A percentile compares a stretch with the other conserved stretches of the same genome.
Evolutionary conservation across 257 asterid genomes (phyloP).

Genomic region (Primulina huaijiensis): DNA sequence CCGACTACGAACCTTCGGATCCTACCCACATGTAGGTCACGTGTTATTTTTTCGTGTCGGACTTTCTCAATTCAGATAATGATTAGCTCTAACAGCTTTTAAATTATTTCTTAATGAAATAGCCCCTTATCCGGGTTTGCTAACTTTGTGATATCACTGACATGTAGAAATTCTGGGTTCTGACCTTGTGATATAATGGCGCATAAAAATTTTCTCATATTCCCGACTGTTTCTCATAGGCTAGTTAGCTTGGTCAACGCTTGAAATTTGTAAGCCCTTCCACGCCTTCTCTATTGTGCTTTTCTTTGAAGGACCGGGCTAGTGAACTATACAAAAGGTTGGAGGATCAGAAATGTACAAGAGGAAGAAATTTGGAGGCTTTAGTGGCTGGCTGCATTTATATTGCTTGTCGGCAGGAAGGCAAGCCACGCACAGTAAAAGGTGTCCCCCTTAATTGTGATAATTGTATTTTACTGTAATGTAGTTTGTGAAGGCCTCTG

Average conservation of each 20-base stretch:
- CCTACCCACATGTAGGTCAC: background rate
- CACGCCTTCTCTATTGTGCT: background rate
- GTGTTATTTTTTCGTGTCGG: background rate
- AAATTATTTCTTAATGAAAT: too few species aligned
- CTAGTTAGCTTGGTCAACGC: background rate
- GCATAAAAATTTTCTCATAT: background rate
- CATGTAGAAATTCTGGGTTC: too few species aligned
- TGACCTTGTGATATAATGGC: background rate
- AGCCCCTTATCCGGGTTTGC: background rate
- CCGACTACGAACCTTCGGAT: background rate
- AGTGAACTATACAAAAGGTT: slow-evolving; percentile 55
- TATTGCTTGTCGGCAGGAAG: slow-evolving; percentile 66
- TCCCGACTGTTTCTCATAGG: background rate
- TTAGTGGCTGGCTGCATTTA: slow-evolving; percentile 62
- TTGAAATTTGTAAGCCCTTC: background rate
- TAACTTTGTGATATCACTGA: too few species aligned
- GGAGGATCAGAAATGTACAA: slow-evolving; percentile 61
- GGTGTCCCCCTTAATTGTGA: slow-evolving; percentile 32
- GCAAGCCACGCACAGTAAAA: slow-evolving; percentile 61
- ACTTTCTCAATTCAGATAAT: background rate
- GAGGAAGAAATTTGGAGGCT: slow-evolving; percentile 62
- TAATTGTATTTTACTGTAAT: slow-evolving; percentile 19
- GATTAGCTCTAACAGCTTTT: background rate
- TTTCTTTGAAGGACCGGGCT: slow-evolving; percentile 50
- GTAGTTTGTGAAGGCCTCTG: slow-evolving; percentile 27